Base-by-base conservation (phyloP, 306 rosid genomes). In the Trifolium pratense region DNA sequence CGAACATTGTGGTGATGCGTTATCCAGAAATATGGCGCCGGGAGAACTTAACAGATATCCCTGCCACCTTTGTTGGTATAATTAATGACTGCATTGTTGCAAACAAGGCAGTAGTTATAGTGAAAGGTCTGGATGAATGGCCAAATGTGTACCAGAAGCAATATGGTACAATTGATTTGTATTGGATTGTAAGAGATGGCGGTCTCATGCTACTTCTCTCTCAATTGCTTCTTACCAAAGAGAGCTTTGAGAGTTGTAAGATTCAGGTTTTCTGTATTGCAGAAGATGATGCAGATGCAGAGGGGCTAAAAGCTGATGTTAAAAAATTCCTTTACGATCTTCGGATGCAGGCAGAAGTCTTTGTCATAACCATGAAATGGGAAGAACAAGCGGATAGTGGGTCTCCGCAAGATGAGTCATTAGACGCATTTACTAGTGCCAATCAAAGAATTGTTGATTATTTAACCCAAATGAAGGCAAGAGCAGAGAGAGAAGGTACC, bases 11-110 rank as follows among this genome's bases (percentile, higher is more conserved):
- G 36, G 99, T 94, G 63, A 88, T 94, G 99, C 93, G 99, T 23
- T 94, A 94, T 71, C 99, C 99, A 11, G 99, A 94, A 73, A 94
- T 94, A 58, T 94, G 99, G 99, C 99, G 99, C 36, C 91, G 97
- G 26, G 99, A 94, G 79, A 94, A 94, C 80, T 84, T 94, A 67
- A 91, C 83, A 1, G 99, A 94, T 75, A 94, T 94, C 69, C 99
- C 99, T 0, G 88, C 90, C 69, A 91, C 95, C 75, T 94, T 91
- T 73, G 90, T 87, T 70, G 97, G 91, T 67, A 94, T 94, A 73
- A 94, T 94, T 72, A 94, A 85, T 17, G 99, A 94, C 72, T 94
- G 99, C 85, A 87, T 94, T 16, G 96, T 91, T 65, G 99, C 99
- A 21, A 94, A 94, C 88, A 94, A 94, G 87, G 99, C 99, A 6